Base-by-base conservation (phyloP, 805 yeast species). In the Grigorovia transvaalensis region DNA sequence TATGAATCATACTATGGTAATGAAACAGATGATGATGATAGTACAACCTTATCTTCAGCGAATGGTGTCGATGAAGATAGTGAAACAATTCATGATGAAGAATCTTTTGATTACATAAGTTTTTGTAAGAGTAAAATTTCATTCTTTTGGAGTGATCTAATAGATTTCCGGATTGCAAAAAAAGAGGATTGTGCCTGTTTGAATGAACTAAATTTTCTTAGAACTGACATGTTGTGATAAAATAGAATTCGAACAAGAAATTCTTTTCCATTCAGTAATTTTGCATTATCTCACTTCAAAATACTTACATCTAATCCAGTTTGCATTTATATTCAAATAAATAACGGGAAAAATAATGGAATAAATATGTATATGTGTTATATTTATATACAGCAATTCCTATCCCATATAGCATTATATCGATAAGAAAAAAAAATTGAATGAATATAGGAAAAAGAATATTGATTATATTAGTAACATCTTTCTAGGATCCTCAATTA, bases 401-500 rank as follows among this genome's bases (percentile, higher is more conserved):
- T 19, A 18, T n/a, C n/a, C 30, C 33, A 23, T 9, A 9, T 18
- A 23, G 48, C 38, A 45, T 15, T 44, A 44, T 29, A 38, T 38
- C 4, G 9, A 13, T 12, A 7, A 38, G 17, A 38, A n/a, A n/a
- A 38, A 38, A 38, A 45, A 29, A n/a, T 41, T 38, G 27, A 45
- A 15, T 43, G 45, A 47, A 35, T 18, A 12, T 15, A 33, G 20
- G 3, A 15, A 6, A 30, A 19, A 11, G 47, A 43, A 18, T 19
- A 19, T 11, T 42, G 4, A 9, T 64, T 63, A 75, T 59, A 63
- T 67, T 62, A 85, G 73, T 69, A 91, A 79, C 99, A 93, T 93
- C 80, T 88, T 91, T 79, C 96, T 85, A 72, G 99, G 99, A 71
- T 93, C 99, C 78, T 93, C 98, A 62, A 93, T 88, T 73, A 87